Conservation (phyloP, 257 asterid species). For the Osmanthus fragrans region DNA sequence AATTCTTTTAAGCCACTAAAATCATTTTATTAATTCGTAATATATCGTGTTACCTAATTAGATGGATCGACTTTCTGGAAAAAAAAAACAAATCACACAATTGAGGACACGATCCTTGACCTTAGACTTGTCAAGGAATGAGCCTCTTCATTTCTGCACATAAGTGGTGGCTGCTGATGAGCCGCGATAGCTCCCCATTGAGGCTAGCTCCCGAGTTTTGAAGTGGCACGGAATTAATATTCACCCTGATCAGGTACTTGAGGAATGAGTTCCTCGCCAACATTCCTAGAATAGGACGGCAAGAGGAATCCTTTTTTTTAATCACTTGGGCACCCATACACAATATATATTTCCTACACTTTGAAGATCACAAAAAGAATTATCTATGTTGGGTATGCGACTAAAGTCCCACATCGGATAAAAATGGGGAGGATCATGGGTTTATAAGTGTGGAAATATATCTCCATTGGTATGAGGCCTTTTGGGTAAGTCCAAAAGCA, state of each 20-base stretch:
- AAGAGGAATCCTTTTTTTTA: too few species aligned
- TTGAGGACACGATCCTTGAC: constrained; percentile 76
- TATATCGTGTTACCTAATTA: constrained; percentile 46
- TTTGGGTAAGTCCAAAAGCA: too few species aligned
- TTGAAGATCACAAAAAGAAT: too few species aligned
- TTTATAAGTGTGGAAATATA: too few species aligned
- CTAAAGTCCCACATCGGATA: too few species aligned
- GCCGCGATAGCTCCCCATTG: constrained; percentile 38
- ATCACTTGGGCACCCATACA: too few species aligned
- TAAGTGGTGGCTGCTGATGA: constrained; percentile 60
- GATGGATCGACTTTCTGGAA: constrained; percentile 81
- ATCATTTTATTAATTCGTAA: background rate
- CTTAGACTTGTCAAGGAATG: constrained; percentile 82
- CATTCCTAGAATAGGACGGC: constrained; percentile 22
- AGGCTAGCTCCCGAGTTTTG: constrained; percentile 31
- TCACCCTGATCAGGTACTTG: constrained; percentile 63
- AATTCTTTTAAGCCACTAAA: background rate
- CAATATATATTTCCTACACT: too few species aligned
- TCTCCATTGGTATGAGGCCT: too few species aligned
- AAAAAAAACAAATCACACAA: constrained; percentile 35
- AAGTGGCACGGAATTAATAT: constrained; percentile 34
- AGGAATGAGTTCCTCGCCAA: constrained; percentile 73
- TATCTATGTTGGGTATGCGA: too few species aligned
- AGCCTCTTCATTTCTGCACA: constrained; percentile 61
- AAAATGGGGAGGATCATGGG: too few species aligned